Evolutionary conservation across 805 yeast genomes (phyloP).

Genomic region (Zygotorulaspora chibaensis): DNA sequence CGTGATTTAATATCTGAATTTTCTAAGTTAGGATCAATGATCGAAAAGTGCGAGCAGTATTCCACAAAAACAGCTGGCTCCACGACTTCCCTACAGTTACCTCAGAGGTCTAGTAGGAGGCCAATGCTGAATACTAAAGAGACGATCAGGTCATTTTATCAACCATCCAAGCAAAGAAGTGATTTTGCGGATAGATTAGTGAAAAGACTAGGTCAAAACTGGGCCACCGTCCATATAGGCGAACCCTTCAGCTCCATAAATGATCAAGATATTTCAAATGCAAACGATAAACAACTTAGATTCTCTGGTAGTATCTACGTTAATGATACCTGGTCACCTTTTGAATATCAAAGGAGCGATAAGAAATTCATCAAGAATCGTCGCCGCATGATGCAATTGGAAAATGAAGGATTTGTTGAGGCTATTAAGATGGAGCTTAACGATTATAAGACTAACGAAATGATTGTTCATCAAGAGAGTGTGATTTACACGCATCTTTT

Average conservation of each 20-base stretch:
- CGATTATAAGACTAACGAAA: conserved; percentile 55
- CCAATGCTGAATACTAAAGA: conserved; percentile 22
- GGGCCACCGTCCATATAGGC: conserved; percentile 25
- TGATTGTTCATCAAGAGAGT: conserved; percentile 65
- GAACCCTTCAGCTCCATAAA: background rate
- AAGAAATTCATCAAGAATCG: conserved; percentile 19
- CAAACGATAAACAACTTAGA: conserved; percentile 15
- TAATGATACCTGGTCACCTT: conserved; percentile 27
- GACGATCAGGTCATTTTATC: conserved; percentile 21
- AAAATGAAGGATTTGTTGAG: conserved; percentile 19
- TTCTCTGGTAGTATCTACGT: conserved; percentile 28
- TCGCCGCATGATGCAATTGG: conserved; percentile 19
- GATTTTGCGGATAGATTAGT: conserved; percentile 11
- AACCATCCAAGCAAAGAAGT: conserved; percentile 6
- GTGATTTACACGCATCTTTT: conserved; percentile 63
- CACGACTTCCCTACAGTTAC: conserved; percentile 9
- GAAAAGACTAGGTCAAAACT: conserved; percentile 20
- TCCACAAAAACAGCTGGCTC: background rate
- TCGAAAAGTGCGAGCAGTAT: conserved; percentile 10
- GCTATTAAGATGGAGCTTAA: conserved; percentile 61
- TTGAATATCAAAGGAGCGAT: conserved; percentile 30
- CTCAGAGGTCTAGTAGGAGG: conserved; percentile 29
- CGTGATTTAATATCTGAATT: conserved; percentile 21
- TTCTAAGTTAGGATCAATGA: conserved; percentile 21
- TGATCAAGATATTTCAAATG: background rate